Percentiles rank a stretch among this genome's conserved stretches.
These are phyloP conservation scores for Tetragonia tetragonoides DNA, from an alignment of 148 eudicot species.

Conservation along the genomic window DNA sequence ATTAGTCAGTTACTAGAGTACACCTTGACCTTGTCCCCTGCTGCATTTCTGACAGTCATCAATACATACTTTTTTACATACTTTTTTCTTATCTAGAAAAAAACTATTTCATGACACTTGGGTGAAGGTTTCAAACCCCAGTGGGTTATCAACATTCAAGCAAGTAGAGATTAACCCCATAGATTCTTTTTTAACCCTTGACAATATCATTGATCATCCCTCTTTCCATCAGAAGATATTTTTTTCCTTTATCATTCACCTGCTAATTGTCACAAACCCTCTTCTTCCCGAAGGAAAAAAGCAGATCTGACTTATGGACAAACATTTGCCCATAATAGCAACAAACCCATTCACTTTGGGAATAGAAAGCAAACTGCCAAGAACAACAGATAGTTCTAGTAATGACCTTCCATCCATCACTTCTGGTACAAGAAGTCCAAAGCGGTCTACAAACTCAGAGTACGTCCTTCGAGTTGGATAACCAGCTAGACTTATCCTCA, in stretches of 20 bases:
- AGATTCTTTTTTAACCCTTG: neutral
- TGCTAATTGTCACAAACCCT: neutral
- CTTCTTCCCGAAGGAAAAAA: neutral
- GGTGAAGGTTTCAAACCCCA: neutral
- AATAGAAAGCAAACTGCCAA: neutral
- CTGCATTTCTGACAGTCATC: no score
- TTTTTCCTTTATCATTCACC: neutral
- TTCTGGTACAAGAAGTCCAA: slow-evolving; percentile 80
- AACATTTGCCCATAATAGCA: neutral
- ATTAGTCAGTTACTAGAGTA: no score
- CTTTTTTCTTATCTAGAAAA: no score
- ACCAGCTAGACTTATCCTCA: slow-evolving; percentile 95
- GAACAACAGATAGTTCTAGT: slow-evolving; percentile 1
- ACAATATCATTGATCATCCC: neutral
- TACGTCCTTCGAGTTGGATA: slow-evolving; percentile 92
- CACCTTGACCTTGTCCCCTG: no score
- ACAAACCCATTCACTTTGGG: neutral
- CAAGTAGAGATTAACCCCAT: neutral
- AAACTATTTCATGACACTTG: no score
- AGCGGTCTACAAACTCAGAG: slow-evolving; percentile 88
- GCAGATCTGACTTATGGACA: neutral
- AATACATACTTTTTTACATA: no score
- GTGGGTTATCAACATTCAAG: neutral
- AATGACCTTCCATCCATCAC: slow-evolving; percentile 64
- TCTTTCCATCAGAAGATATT: neutral